Conservation (phyloP, 768 basidiomycete species). For the Lactarius trivialis region DNA sequence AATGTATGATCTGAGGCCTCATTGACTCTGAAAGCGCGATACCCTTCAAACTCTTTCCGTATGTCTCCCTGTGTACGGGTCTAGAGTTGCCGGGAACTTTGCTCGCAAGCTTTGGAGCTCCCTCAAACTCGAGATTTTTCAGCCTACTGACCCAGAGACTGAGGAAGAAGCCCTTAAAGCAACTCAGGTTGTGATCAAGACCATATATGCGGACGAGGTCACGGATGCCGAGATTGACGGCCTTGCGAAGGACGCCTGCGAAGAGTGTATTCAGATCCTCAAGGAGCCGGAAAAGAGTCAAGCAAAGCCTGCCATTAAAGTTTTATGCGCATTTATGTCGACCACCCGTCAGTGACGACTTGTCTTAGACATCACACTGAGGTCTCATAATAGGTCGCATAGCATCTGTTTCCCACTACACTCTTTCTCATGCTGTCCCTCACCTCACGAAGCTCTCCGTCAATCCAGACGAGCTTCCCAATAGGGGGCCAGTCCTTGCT, state of each 20-base stretch:
- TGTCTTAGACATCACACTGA: background rate
- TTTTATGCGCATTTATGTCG: slow-evolving; percentile 69
- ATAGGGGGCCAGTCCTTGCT: slow-evolving; percentile 58
- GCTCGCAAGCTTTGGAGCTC: slow-evolving; percentile 85
- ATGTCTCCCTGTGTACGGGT: slow-evolving; percentile 84
- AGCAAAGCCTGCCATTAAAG: slow-evolving; percentile 80
- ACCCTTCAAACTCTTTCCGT: slow-evolving; percentile 68
- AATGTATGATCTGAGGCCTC: slow-evolving; percentile 3
- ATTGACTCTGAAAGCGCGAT: slow-evolving; percentile 57
- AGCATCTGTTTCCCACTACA: slow-evolving; percentile 68
- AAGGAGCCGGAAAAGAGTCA: slow-evolving; percentile 92
- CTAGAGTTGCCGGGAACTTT: slow-evolving; percentile 47
- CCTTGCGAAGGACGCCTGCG: slow-evolving; percentile 66
- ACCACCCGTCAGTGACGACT: slow-evolving; percentile 58
- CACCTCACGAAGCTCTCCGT: slow-evolving; percentile 74
- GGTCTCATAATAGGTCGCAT: slow-evolving; percentile 2
- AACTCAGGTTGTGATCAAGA: slow-evolving; percentile 63
- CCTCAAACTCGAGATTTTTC: slow-evolving; percentile 92
- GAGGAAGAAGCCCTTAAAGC: slow-evolving; percentile 70
- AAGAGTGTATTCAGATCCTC: slow-evolving; percentile 73
- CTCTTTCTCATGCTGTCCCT: slow-evolving; percentile 60
- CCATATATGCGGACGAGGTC: slow-evolving; percentile 50
- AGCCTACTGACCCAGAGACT: slow-evolving; percentile 74
- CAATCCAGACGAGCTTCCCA: slow-evolving; percentile 59
- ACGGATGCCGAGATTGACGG: slow-evolving; percentile 39